phyloP scores from a whole-genome alignment of 2,329 filamentous ascomycete genomes.

The Emericellopsis cladophorae region DNA sequence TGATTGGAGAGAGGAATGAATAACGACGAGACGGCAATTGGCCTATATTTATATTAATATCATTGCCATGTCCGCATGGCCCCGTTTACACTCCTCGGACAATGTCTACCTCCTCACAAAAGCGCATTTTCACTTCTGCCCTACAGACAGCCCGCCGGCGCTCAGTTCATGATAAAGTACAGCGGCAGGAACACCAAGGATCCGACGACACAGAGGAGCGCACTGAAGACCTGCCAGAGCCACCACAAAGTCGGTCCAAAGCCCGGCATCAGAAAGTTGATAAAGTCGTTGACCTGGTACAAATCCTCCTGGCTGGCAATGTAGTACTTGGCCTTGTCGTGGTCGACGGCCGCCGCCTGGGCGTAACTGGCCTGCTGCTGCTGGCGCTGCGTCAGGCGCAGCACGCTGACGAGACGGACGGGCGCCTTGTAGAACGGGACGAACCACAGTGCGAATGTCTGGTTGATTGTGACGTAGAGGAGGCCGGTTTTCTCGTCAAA shows the following conservation, averaged over 20 bases:
- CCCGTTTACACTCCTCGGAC: too few species aligned
- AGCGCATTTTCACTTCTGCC: too few species aligned
- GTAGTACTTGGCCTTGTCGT: conserved; percentile 40
- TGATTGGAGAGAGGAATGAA: too few species aligned
- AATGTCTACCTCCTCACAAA: too few species aligned
- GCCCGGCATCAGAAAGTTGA: conserved; percentile 57
- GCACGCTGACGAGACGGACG: conserved; percentile 55
- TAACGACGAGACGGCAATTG: too few species aligned
- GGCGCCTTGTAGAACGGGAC: conserved; percentile 61
- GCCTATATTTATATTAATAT: too few species aligned
- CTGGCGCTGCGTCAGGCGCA: conserved; percentile 42
- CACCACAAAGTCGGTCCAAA: conserved; percentile 42
- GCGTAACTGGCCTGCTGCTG: conserved; percentile 12
- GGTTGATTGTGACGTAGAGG: conserved; percentile 64
- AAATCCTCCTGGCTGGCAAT: conserved; percentile 69
- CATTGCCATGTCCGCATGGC: too few species aligned
- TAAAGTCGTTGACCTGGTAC: conserved; percentile 64
- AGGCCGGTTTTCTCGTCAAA: conserved; percentile 52
- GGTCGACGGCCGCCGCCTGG: conserved; percentile 4
- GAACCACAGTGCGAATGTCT: conserved; percentile 67
- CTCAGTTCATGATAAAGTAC: conserved; percentile 17
- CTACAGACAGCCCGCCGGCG: background rate
- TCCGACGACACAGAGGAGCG: conserved; percentile 50
- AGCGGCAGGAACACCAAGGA: conserved; percentile 26
- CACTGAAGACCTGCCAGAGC: conserved; percentile 50